A percentile compares a stretch with the other conserved stretches of the same genome.
Conservation (phyloP, 495 filamentous ascomycete species). For the Lindgomyces ingoldianus region DNA sequence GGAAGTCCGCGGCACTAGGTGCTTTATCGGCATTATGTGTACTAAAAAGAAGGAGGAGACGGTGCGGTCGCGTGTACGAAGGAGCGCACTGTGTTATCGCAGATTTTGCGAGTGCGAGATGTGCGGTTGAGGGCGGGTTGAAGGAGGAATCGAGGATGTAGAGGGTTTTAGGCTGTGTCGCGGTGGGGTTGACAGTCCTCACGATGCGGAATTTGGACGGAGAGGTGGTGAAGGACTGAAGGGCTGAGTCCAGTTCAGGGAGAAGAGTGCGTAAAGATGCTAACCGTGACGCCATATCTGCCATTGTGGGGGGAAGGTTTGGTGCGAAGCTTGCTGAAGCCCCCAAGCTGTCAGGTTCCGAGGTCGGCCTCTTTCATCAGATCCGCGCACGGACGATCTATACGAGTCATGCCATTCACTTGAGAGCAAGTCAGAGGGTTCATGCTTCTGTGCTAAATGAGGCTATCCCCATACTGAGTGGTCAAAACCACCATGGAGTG, state of each 20-base stretch:
- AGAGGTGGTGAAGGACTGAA: slow-evolving; percentile 61
- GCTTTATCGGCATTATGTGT: slow-evolving; percentile 95
- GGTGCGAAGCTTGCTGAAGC: too few relatives aligned
- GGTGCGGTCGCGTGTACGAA: slow-evolving; percentile 42
- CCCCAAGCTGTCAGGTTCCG: too few relatives aligned
- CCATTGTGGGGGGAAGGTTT: slow-evolving; percentile 11
- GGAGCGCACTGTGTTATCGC: slow-evolving; percentile 54
- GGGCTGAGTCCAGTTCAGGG: slow-evolving; percentile 44
- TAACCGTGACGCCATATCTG: slow-evolving; percentile 27
- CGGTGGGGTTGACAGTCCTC: slow-evolving; percentile 51
- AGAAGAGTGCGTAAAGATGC: slow-evolving; percentile 26
- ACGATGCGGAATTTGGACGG: slow-evolving; percentile 60
- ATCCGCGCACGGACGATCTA: slow-evolving; percentile 3
- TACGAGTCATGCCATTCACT: slow-evolving; percentile 9
- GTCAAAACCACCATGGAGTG: too few relatives aligned
- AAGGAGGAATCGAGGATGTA: slow-evolving; percentile 93
- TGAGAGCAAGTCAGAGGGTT: too few relatives aligned
- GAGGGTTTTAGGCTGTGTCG: slow-evolving; percentile 52
- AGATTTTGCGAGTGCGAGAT: slow-evolving; percentile 71
- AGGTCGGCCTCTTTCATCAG: not conserved
- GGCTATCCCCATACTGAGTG: too few relatives aligned
- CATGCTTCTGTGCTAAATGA: too few relatives aligned
- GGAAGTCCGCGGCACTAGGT: slow-evolving; percentile 76
- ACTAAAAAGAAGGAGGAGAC: slow-evolving; percentile 78
- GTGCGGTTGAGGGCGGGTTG: slow-evolving; percentile 88